Base-by-base conservation (phyloP, 331 rosid genomes). In the Malus hybrid region DNA sequence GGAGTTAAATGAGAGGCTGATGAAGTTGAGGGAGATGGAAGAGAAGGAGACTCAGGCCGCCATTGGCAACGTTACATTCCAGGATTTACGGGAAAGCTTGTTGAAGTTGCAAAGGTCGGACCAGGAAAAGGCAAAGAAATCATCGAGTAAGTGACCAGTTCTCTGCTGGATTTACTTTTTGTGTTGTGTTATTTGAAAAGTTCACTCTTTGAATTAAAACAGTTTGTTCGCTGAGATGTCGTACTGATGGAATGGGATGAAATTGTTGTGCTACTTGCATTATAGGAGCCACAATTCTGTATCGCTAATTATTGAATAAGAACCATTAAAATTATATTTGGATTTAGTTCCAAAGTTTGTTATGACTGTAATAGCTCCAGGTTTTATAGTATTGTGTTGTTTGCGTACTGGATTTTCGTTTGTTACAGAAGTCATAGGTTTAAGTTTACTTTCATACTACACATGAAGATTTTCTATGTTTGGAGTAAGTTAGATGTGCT, bases 1-100 rank as follows among this genome's bases (percentile, higher is more conserved):
- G 32, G 97, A 93, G 74, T 80, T 93, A 88, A 87, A 65, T 76
- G 86, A 85, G 75, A 89, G 97, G 88, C 76, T 93, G 89, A 56
- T 7, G 65, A 84, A 79, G 82, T 58, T 93, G 73, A 88, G 88
- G 81, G 82, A 84, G 48, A 62, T 81, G 69, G 96, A 91, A 60
- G 80, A 82, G 83, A 56, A 13, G 29, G 86, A 84, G 76, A 7
- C 70, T 2, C 32, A 46, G 24, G 58, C 78, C 1, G 12, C 10
- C 10, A 4, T 8, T 11, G 1, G 1, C 0, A 80, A 82, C 14
- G 0, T 19, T 65, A 0, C 5, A 0, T 3, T 0, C 8, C 29
- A 0, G 32, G 87, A 78, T 5, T 32, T 90, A 78, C 83, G 60
- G 71, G 61, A 62, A 3, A 36, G 77, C 68, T 68, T 87, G 78